phyloP scores from a whole-genome alignment of 345 rosid species.

The Syzygium aqueum region DNA sequence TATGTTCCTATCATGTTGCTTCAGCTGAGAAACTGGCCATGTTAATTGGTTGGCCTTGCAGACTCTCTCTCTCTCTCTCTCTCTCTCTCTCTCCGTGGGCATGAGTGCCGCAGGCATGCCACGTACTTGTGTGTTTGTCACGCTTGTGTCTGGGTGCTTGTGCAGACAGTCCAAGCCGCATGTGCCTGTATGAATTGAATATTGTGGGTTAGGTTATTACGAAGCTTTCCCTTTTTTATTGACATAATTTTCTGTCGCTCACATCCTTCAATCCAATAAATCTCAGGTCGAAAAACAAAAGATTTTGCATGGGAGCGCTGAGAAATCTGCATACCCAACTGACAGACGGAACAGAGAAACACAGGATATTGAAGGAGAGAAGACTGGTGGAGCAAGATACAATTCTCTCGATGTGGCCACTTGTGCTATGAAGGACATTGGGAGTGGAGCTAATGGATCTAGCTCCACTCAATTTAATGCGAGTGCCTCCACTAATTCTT shows the following conservation, averaged over 20 bases:
- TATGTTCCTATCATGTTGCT: neutral
- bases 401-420: neutral
- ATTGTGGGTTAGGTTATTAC: neutral
- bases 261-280: neutral
- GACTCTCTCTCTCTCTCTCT: too few relatives aligned
- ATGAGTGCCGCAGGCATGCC: neutral
- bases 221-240: neutral
- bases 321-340: slow-evolving; percentile 23
- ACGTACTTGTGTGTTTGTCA: neutral
- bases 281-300: slow-evolving; percentile 75
- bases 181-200: neutral
- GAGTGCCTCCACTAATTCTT: slow-evolving; percentile 15
- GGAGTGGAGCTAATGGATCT: neutral
- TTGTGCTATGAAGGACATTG: neutral
- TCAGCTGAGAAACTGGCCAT: neutral
- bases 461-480: slow-evolving; percentile 13
- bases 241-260: neutral
- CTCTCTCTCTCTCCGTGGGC: neutral
- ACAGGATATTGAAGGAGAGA: slow-evolving; percentile 1
- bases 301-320: slow-evolving; percentile 61
- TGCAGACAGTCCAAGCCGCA: neutral
- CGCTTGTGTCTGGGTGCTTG: neutral
- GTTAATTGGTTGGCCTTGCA: too few relatives aligned
- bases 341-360: slow-evolving; percentile 15
- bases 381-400: neutral